Percentiles rank a stretch among this genome's conserved stretches.
These are phyloP conservation scores for Tetrahymena elliotti DNA, from an alignment of 73 alveolate genomes.

Conservation along the genomic window DNA sequence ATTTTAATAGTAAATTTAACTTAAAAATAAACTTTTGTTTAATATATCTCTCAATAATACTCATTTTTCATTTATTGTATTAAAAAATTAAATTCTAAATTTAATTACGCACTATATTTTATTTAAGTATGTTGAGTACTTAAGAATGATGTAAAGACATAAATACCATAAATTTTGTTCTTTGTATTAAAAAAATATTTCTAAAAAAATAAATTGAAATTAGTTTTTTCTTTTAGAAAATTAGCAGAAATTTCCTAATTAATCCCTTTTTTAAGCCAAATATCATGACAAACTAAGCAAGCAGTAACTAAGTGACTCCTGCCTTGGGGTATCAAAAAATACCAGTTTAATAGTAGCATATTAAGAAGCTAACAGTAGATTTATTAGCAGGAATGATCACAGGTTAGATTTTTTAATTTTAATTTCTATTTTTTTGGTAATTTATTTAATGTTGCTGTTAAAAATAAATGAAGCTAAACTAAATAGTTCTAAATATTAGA, in stretches of 20 bases:
- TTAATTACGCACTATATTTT: neutral
- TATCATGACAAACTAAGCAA: neutral
- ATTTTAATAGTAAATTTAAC: too few relatives aligned
- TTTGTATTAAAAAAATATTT: neutral
- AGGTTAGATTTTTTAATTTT: neutral
- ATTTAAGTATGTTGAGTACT: neutral
- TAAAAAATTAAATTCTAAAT: too few relatives aligned
- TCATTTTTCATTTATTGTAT: neutral
- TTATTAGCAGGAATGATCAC: neutral
- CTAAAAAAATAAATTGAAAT: neutral
- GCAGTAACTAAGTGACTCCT: neutral
- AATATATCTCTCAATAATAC: neutral
- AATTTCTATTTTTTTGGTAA: neutral
- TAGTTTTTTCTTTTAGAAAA: neutral
- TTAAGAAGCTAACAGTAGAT: neutral
- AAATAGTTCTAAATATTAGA: too few relatives aligned
- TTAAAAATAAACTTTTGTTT: too few relatives aligned
- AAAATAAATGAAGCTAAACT: neutral
- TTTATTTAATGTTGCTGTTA: neutral
- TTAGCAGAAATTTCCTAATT: neutral
- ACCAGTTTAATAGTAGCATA: neutral
- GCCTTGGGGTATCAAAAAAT: neutral
- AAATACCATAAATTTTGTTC: neutral
- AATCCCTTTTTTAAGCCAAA: neutral
- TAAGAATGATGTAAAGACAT: neutral